Base-by-base conservation (phyloP, 2,329 filamentous ascomycete genomes). In the Mariannaea sp. region DNA sequence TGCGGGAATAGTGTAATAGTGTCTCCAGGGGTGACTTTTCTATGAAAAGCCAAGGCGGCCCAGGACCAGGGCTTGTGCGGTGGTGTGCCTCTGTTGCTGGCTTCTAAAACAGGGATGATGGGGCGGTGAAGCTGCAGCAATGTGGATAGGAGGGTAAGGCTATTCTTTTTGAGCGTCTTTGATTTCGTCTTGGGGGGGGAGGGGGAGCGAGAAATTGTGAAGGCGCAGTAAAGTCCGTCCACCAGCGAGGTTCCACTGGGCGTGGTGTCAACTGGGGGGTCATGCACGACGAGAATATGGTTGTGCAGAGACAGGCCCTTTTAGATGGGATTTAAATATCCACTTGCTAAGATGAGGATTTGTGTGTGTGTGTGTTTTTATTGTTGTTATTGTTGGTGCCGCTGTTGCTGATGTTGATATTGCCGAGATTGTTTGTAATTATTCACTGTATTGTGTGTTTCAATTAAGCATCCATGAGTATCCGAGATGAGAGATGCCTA, bases 201-300 rank as follows among this genome's bases (percentile, higher is more conserved):
- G 27, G 26, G 26, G 24, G 30, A 27, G 29, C 44, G 51, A 44
- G 52, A 53, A 32, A 26, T 35, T 48, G 53, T 49, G 49, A 33
- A 58, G 56, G 56, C 48, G 51, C 49, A 35, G 49, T 47, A 33
- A 44, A 41, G 40, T 35, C 35, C 43, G 54, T 32, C 49, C 29
- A 12, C 13, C 13, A 6, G 5, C 5, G 13, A 36, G 54, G 49
- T 40, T 16, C 41, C 38, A 49, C 43, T 56, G 53, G 47, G 26
- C 35, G 60, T 65, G 62, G 62, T 65, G 60, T 49, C n/a, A n/a
- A n/a, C n/a, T n/a, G n/a, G n/a, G n/a, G n/a, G n/a, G n/a, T n/a
- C 59, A 65, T 65, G 63, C 61, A 62, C 57, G 50, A 19, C 53
- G 55, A 59, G 44, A 58, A 60, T 62, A 65, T 60, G 57, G 60